A percentile compares a stretch with the other conserved stretches of the same genome.
Conservation (phyloP, 177 flowering plant species). For the Vitis hybrid region DNA sequence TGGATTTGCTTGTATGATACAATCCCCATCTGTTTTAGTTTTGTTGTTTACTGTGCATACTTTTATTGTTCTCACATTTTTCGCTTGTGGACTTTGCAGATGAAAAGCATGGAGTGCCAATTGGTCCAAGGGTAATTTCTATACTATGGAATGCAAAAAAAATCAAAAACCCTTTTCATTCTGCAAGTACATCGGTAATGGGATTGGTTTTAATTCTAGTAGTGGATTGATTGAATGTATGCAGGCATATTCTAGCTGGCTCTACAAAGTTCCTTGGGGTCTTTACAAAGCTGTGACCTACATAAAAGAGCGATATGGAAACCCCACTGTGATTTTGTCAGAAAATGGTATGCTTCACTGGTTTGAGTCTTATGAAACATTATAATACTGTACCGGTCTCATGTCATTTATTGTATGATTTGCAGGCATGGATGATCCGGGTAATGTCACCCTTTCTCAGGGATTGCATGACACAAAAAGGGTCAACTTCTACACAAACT, state of each 20-base stretch:
- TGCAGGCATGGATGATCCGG: conserved; percentile 76
- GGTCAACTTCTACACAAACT: conserved; percentile 51
- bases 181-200: no score
- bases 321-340: conserved; percentile 54
- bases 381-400: background rate
- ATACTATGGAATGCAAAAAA: no score
- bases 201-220: background rate
- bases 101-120: conserved; percentile 45
- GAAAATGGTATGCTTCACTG: conserved; percentile 52
- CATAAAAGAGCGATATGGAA: conserved; percentile 59
- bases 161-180: no score
- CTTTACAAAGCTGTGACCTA: conserved; percentile 59
- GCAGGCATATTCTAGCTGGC: conserved; percentile 70
- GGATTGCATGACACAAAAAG: conserved; percentile 52
- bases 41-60: background rate
- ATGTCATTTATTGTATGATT: background rate
- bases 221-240: conserved; percentile 1
- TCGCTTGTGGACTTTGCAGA: conserved; percentile 28
- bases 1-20: conserved; percentile 58
- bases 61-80: background rate
- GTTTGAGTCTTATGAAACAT: background rate
- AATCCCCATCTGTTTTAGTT: no score
- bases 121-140: conserved; percentile 49
- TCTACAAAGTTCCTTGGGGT: conserved; percentile 79
- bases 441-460: conserved; percentile 40